phyloP scores from a whole-genome alignment of 306 rosid genomes.

The Mimosa pudica region DNA sequence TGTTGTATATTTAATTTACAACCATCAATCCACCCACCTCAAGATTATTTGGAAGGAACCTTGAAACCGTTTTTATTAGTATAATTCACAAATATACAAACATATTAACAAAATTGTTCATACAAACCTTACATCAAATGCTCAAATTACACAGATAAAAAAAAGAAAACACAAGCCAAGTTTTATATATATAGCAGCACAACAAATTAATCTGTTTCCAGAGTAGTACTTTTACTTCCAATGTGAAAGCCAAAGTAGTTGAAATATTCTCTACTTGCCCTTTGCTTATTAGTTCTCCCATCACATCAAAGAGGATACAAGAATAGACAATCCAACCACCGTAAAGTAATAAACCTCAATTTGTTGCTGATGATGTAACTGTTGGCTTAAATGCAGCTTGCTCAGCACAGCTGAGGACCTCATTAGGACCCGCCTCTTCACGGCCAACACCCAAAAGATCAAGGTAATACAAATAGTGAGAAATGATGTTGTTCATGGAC shows the following conservation, averaged over 20 bases:
- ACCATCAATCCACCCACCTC: background rate
- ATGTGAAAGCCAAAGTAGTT: conserved; percentile 9
- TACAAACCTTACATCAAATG: conserved; percentile 7
- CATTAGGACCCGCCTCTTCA: conserved; percentile 80
- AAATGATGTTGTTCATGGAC: conserved; percentile 71
- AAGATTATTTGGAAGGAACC: background rate
- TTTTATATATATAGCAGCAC: background rate
- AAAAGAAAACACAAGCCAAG: background rate
- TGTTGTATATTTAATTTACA: background rate
- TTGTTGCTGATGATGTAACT: conserved; percentile 46
- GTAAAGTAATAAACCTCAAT: conserved; percentile 34
- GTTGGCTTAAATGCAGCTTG: conserved; percentile 69
- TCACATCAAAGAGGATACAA: conserved; percentile 12
- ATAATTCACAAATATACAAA: background rate
- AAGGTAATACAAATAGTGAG: conserved; percentile 83
- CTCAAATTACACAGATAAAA: background rate
- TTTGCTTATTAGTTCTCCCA: background rate
- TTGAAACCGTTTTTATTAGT: background rate
- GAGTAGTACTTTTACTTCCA: conserved; percentile 7
- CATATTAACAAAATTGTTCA: conserved; percentile 19
- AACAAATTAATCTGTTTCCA: conserved; percentile 5
- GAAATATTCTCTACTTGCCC: conserved; percentile 19
- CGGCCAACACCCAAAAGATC: conserved; percentile 79
- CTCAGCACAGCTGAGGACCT: conserved; percentile 75
- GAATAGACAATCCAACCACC: conserved; percentile 29